A percentile compares a stretch with the other conserved stretches of the same genome.
These are phyloP conservation scores for Beauveria varroae DNA, from an alignment of 2,329 filamentous ascomycete genomes.

Conservation along the genomic window DNA sequence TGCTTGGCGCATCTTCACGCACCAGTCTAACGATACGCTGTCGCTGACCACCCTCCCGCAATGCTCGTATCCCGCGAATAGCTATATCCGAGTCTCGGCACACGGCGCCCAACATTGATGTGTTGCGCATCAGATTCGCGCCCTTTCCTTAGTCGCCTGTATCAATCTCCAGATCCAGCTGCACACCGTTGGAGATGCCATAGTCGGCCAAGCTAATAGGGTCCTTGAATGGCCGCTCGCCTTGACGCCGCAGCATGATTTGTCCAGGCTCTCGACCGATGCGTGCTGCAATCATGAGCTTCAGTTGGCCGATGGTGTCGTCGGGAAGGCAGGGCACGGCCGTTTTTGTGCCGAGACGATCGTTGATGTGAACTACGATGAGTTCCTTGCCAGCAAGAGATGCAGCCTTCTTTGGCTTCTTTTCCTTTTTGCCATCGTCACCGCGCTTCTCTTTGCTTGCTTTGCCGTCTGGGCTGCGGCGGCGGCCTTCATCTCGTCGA, in stretches of 20 bases:
- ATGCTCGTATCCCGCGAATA: background rate
- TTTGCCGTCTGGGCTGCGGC: constrained; percentile 15
- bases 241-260: constrained; percentile 86
- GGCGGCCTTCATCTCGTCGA: constrained; percentile 16
- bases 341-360: constrained; percentile 92
- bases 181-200: constrained; percentile 85
- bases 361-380: constrained; percentile 92
- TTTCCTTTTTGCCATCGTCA: constrained; percentile 31
- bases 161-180: constrained; percentile 55
- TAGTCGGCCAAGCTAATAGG: constrained; percentile 83
- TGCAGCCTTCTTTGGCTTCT: constrained; percentile 26
- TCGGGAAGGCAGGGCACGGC: constrained; percentile 82
- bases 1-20: background rate
- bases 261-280: constrained; percentile 87
- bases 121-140: background rate
- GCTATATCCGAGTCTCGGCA: background rate
- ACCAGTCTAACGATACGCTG: background rate
- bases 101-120: background rate
- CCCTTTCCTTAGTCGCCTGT: constrained; percentile 42
- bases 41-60: background rate
- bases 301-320: constrained; percentile 80
- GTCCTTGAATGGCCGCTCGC: constrained; percentile 91
- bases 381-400: constrained; percentile 57
- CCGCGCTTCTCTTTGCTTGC: constrained; percentile 14
- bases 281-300: constrained; percentile 81